Evolutionary conservation across 805 yeast species (phyloP).

Genomic region (Suhomyces faveliae): DNA sequence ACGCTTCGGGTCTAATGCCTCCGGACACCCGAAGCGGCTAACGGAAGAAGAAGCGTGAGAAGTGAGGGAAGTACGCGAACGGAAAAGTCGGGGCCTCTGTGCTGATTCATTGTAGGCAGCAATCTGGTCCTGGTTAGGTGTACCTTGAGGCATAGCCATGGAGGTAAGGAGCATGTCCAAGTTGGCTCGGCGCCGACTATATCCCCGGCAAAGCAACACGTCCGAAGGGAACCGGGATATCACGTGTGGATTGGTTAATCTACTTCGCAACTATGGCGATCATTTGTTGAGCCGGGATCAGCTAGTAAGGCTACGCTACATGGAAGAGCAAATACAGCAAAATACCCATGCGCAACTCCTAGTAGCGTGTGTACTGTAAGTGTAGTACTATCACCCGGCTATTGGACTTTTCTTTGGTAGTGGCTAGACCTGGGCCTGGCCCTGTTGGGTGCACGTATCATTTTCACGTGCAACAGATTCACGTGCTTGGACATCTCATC

Average conservation of each 20-base stretch:
- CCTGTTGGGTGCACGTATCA: neutral
- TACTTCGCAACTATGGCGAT: neutral
- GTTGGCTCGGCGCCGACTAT: neutral
- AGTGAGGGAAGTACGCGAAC: neutral
- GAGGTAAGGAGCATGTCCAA: neutral
- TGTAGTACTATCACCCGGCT: no score
- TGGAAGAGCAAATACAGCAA: no score
- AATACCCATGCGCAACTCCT: no score
- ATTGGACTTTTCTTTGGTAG: neutral
- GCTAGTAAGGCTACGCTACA: no score
- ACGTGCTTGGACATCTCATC: conserved; percentile 1
- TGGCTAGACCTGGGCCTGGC: neutral
- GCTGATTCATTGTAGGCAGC: neutral
- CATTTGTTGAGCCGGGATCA: no score
- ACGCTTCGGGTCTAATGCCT: neutral
- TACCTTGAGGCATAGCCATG: neutral
- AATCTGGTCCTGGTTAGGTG: neutral
- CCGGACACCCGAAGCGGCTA: conserved; percentile 1
- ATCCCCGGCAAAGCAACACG: neutral
- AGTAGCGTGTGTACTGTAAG: no score
- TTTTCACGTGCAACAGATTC: neutral
- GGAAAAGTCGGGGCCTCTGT: neutral
- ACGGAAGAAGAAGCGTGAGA: neutral
- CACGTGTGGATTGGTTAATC: neutral
- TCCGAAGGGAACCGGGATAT: neutral